Base-by-base conservation (phyloP, 2,329 filamentous ascomycete species). In the Westerdykella aurantiaca region DNA sequence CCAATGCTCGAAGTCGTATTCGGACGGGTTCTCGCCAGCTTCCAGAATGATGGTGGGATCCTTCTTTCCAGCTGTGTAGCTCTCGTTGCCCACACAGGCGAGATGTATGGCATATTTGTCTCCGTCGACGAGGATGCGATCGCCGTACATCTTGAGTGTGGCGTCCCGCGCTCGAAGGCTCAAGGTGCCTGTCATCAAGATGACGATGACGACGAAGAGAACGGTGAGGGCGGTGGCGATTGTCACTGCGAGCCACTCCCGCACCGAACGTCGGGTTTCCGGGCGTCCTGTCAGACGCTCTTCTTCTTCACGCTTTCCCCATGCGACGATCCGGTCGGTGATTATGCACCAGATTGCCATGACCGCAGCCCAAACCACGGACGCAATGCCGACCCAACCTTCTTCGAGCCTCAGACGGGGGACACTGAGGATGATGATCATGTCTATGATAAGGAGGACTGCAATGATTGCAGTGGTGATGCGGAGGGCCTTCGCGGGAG, bases 241-340 rank as follows among this genome's bases (percentile, higher is more conserved):
- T 3, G 94, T 70, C 12, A 98, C 87, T 35, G 83, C 85, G 5
- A 82, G 69, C 91, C 93, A 97, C 71, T 97, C 88, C 34, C 78
- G 72, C 5, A 96, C 67, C 0, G 88, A 86, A 22, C 90, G 82
- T 18, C 90, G 80, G 10, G 85, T 88, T 71, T 98, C 91, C 23
- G 85, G 80, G 12, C 91, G 85, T 10, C 93, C 93, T 0, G 91
- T 97, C 16, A 97, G 73, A 21, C 93, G 82, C 64, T 95, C 85
- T 64, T 98, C 93, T 65, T 97, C 93, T 58, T 96, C 88, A 1
- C 76, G 76, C 69, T 97, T 97, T 44, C 91, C 93, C 85, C 88
- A 95, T 58, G 85, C 79, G 7, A 98, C 93, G 4, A 86, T 82
- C 38, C 85, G 78, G 60, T 95, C 91, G 6, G 85, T 86, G 7